Percentiles rank a stretch among this genome's conserved stretches.
Evolutionary conservation across 192 early-diverging fungal genomes (phyloP).

Genomic region (Thamnidium elegans): DNA sequence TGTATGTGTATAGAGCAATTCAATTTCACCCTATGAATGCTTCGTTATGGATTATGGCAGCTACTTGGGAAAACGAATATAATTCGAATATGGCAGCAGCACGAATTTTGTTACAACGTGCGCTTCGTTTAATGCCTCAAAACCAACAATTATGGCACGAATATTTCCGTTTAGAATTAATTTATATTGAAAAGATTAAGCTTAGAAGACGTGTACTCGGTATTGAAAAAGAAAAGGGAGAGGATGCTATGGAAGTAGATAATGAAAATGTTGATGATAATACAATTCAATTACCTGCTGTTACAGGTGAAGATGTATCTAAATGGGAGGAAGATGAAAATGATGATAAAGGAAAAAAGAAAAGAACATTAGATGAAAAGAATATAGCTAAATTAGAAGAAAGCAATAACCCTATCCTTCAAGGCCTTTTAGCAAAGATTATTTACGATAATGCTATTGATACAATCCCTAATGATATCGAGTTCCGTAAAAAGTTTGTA

Average conservation of each 20-base stretch:
- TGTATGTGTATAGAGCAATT: slow-evolving; percentile 58
- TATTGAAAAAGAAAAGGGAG: slow-evolving; percentile 46
- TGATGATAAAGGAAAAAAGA: slow-evolving; percentile 34
- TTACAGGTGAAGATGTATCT: slow-evolving; percentile 52
- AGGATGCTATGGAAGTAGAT: slow-evolving; percentile 33
- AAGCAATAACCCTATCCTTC: slow-evolving; percentile 63
- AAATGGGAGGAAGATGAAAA: slow-evolving; percentile 41
- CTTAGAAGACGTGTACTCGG: slow-evolving; percentile 79
- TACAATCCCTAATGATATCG: slow-evolving; percentile 67
- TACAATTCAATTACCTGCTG: slow-evolving; percentile 54
- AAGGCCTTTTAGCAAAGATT: slow-evolving; percentile 70
- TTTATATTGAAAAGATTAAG: slow-evolving; percentile 84
- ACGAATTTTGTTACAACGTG: slow-evolving; percentile 82
- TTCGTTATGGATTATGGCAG: slow-evolving; percentile 88
- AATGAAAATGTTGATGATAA: slow-evolving; percentile 42
- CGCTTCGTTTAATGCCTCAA: slow-evolving; percentile 76
- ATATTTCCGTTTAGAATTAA: slow-evolving; percentile 90
- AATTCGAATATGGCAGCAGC: slow-evolving; percentile 81
- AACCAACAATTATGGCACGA: slow-evolving; percentile 79
- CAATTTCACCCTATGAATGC: slow-evolving; percentile 81
- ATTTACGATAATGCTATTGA: slow-evolving; percentile 79
- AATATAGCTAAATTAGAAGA: slow-evolving; percentile 49
- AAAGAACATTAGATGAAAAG: slow-evolving; percentile 38
- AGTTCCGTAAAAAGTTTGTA: slow-evolving; percentile 73
- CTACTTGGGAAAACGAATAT: slow-evolving; percentile 82